A percentile compares a stretch with the other conserved stretches of the same genome.
Conservation (phyloP, 257 asterid genomes). For the Coffea eugenioides region DNA sequence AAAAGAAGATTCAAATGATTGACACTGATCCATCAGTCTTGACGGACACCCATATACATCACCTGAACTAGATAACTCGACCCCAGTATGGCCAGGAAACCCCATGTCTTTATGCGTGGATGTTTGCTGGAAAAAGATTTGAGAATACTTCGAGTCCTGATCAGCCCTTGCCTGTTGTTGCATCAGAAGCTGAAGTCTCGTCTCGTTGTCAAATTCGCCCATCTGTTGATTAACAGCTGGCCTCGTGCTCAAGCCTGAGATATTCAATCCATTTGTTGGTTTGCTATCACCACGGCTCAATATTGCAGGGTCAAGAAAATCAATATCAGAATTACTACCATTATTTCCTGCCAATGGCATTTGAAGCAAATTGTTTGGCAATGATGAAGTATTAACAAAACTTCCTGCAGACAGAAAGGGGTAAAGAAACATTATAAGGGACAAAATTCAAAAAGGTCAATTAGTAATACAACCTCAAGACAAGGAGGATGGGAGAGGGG, state of each 20-base stretch:
- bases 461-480: neutral
- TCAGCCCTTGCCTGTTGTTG: constrained; percentile 48
- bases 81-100: constrained; percentile 34
- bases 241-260: constrained; percentile 41
- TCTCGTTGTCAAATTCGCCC: constrained; percentile 50
- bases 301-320: constrained; percentile 57
- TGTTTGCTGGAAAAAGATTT: constrained; percentile 42
- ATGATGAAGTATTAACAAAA: constrained; percentile 40
- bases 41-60: constrained; percentile 46
- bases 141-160: constrained; percentile 48
- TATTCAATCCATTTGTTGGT: constrained; percentile 36
- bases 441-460: constrained; percentile 1
- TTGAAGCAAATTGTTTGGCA: constrained; percentile 38
- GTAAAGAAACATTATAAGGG: neutral
- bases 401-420: constrained; percentile 43
- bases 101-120: constrained; percentile 43
- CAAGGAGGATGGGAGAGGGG: constrained; percentile 1
- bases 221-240: constrained; percentile 29
- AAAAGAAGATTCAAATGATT: constrained; percentile 41
- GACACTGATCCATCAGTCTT: constrained; percentile 43
- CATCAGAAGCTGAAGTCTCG: constrained; percentile 67
- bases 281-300: constrained; percentile 39
- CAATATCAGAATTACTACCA: constrained; percentile 34
- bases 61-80: constrained; percentile 33
- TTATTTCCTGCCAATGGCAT: constrained; percentile 37